Evolutionary conservation across 2,329 filamentous ascomycete species (phyloP).

Genomic region (Bipolaris bicolor): DNA sequence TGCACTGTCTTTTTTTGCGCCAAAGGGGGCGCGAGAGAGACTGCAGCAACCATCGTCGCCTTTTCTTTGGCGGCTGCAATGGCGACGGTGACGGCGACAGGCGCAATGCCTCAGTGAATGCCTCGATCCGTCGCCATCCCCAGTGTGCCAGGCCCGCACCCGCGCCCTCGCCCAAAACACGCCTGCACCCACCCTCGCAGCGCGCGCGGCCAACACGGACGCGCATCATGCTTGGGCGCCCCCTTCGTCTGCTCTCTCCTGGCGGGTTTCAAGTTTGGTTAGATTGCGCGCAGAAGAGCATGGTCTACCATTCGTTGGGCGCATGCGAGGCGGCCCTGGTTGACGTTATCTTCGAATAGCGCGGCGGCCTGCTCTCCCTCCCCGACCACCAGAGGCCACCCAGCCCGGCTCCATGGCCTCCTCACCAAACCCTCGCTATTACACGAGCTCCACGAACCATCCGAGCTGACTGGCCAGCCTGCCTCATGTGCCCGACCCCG

Average conservation of each 20-base stretch:
- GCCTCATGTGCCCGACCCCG: slow-evolving; percentile 11
- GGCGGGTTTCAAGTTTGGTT: slow-evolving; percentile 41
- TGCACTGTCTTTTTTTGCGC: not conserved
- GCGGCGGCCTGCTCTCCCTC: slow-evolving; percentile 30
- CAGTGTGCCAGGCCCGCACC: not conserved
- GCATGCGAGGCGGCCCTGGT: slow-evolving; percentile 26
- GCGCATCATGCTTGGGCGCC: slow-evolving; percentile 16
- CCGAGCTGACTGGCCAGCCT: slow-evolving; percentile 3
- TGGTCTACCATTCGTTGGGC: slow-evolving; percentile 34
- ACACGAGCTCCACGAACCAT: slow-evolving; percentile 1
- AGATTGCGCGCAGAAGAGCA: slow-evolving; percentile 39
- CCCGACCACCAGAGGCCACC: slow-evolving; percentile 15
- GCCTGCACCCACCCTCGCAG: slow-evolving; percentile 1
- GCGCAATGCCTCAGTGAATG: too few relatives aligned
- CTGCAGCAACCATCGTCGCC: too few relatives aligned
- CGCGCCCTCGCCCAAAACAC: not conserved
- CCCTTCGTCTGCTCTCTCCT: slow-evolving; percentile 21
- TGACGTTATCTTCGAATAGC: slow-evolving; percentile 30
- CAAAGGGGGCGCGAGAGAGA: too few relatives aligned
- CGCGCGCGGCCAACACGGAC: slow-evolving; percentile 10
- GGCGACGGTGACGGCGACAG: not conserved
- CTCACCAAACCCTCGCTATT: slow-evolving; percentile 11
- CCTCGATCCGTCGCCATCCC: too few relatives aligned
- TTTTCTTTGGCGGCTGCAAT: too few relatives aligned
- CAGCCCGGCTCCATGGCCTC: slow-evolving; percentile 15